These are phyloP conservation scores for Guadua angustifolia DNA, from an alignment of 176 grass and related monocot genomes.

Conservation along the genomic window DNA sequence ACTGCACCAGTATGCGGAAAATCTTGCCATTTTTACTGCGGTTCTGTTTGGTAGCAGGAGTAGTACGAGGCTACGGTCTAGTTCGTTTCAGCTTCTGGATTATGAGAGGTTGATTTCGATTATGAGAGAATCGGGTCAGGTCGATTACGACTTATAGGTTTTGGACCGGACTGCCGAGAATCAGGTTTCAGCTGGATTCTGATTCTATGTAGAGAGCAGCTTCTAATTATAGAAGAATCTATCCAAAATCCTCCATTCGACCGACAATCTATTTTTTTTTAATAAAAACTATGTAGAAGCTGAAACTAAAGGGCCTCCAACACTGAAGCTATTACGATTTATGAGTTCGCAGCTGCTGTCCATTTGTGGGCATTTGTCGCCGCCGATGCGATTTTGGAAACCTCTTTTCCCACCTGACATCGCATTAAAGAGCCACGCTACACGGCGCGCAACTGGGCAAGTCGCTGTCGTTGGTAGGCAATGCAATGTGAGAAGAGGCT, in stretches of 20 bases:
- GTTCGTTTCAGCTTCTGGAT: too few species aligned
- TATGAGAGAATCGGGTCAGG: too few species aligned
- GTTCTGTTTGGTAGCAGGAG: conserved; percentile 5
- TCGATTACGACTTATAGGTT: too few species aligned
- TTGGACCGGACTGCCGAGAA: too few species aligned
- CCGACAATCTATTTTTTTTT: too few species aligned
- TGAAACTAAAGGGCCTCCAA: too few species aligned
- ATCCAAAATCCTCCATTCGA: too few species aligned
- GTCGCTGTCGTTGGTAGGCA: not conserved
- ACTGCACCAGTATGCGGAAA: not conserved
- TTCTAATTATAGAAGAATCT: too few species aligned
- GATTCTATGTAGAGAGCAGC: too few species aligned
- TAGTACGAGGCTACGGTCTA: not conserved
- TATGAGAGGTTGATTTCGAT: too few species aligned
- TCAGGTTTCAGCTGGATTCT: too few species aligned
- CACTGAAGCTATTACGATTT: not conserved
- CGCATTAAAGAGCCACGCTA: conserved; percentile 36
- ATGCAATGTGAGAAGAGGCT: not conserved
- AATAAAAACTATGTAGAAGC: too few species aligned
- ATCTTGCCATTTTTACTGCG: not conserved
- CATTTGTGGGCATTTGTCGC: conserved; percentile 8
- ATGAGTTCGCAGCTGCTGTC: not conserved
- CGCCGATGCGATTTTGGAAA: conserved; percentile 24
- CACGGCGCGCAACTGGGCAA: not conserved
- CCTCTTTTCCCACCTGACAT: conserved; percentile 8